These are phyloP conservation scores for Casuarina equisetifolia DNA, from an alignment of 306 rosid genomes.

Conservation along the genomic window DNA sequence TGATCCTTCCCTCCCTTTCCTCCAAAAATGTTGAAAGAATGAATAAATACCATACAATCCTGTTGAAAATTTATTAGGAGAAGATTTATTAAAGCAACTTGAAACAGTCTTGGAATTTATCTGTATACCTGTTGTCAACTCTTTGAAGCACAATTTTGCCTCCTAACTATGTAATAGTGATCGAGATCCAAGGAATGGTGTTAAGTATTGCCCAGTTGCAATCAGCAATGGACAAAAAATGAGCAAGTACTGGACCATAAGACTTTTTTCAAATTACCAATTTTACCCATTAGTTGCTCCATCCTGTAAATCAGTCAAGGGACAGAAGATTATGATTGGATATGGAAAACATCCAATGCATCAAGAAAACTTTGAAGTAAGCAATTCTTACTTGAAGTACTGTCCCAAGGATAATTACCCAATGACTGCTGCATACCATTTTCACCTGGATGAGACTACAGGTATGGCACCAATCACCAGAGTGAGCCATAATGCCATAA, in stretches of 20 bases:
- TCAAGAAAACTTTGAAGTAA: slow-evolving; percentile 11
- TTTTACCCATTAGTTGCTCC: slow-evolving; percentile 40
- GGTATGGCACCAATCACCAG: slow-evolving; percentile 27
- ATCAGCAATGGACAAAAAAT: slow-evolving; percentile 26
- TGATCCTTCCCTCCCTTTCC: slow-evolving; percentile 19
- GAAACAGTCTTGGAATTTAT: slow-evolving; percentile 35
- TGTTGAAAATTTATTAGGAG: slow-evolving; percentile 18
- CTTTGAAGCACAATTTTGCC: slow-evolving; percentile 28
- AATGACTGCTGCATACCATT: slow-evolving; percentile 7
- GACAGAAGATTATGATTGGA: slow-evolving; percentile 7
- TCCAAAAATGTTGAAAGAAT: slow-evolving; percentile 36
- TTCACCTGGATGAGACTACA: slow-evolving; percentile 19
- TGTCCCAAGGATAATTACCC: slow-evolving; percentile 19
- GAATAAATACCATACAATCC: slow-evolving; percentile 41
- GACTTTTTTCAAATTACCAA: slow-evolving; percentile 29
- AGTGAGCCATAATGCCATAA: slow-evolving; percentile 27
- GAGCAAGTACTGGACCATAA: slow-evolving; percentile 23
- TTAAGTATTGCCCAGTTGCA: slow-evolving; percentile 34
- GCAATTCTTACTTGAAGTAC: slow-evolving; percentile 28
- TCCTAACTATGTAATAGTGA: slow-evolving; percentile 22
- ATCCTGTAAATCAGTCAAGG: slow-evolving; percentile 36
- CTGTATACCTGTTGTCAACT: slow-evolving; percentile 35
- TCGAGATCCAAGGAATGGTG: slow-evolving; percentile 27
- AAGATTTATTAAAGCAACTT: slow-evolving; percentile 32
- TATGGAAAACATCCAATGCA: slow-evolving; percentile 3